Conservation (phyloP, 352 stramenopile species). For the Blastocystis sp. region DNA sequence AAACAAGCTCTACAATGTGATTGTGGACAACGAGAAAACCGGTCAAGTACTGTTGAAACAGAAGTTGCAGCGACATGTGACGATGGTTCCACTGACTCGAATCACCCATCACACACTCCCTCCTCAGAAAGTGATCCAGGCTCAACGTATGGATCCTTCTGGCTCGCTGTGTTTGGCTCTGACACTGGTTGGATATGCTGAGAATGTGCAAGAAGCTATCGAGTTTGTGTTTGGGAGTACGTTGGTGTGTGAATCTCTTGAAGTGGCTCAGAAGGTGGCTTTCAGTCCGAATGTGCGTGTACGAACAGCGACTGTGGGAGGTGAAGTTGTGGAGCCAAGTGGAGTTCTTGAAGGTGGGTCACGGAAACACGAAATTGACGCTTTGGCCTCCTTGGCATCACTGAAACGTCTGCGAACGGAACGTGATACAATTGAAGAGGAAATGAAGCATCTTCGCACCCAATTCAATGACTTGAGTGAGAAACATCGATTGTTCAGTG, state of each 20-base stretch:
- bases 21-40: slow-evolving; percentile 96
- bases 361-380: neutral
- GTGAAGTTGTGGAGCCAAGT: slow-evolving; percentile 94
- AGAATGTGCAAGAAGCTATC: slow-evolving; percentile 88
- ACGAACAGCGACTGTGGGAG: slow-evolving; percentile 92
- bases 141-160: neutral
- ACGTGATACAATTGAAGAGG: neutral
- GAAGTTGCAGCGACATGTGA: slow-evolving; percentile 90
- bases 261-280: slow-evolving; percentile 75
- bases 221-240: slow-evolving; percentile 96
- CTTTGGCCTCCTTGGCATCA: neutral
- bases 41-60: slow-evolving; percentile 95
- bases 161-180: neutral
- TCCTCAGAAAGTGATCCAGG: neutral
- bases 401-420: neutral
- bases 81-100: slow-evolving; percentile 96
- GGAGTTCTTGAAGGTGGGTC: slow-evolving; percentile 90
- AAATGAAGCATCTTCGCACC: neutral
- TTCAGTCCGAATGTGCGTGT: slow-evolving; percentile 82
- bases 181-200: slow-evolving; percentile 74
- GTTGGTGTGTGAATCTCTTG: slow-evolving; percentile 80
- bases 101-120: slow-evolving; percentile 80
- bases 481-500: slow-evolving; percentile 70
- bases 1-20: slow-evolving; percentile 95
- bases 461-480: neutral